These are phyloP conservation scores for Raddia guianensis DNA, from an alignment of 176 grass and related monocot genomes.

Conservation along the genomic window DNA sequence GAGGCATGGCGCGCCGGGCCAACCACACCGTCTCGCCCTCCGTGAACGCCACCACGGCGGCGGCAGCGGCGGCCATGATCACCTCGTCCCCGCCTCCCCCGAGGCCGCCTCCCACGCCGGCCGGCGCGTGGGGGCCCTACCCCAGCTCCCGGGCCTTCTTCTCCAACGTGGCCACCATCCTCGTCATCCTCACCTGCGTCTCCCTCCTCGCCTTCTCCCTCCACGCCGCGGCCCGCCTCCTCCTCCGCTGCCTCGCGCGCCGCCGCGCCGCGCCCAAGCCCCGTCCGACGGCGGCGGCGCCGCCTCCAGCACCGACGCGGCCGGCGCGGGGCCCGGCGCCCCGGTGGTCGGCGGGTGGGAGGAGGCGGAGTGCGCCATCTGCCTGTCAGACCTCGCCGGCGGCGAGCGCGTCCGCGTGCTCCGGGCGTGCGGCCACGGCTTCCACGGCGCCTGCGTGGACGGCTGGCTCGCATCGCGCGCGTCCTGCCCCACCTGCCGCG, in stretches of 20 bases:
- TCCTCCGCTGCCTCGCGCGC: constrained; percentile 49
- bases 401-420: constrained; percentile 67
- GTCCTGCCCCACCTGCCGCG: constrained; percentile 80
- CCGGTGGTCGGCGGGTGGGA: constrained; percentile 33
- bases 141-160: constrained; percentile 69
- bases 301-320: not conserved
- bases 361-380: constrained; percentile 73
- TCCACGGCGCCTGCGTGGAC: constrained; percentile 74
- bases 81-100: constrained; percentile 32
- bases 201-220: constrained; percentile 81
- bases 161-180: constrained; percentile 85
- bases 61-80: constrained; percentile 1
- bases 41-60: constrained; percentile 25
- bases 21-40: constrained; percentile 47
- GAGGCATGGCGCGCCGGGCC: constrained; percentile 32
- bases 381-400: constrained; percentile 64
- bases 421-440: constrained; percentile 69
- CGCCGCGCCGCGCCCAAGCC: constrained; percentile 47
- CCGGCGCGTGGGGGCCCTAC: constrained; percentile 61
- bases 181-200: constrained; percentile 81
- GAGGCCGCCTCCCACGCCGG: not conserved
- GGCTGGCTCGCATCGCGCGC: constrained; percentile 66
- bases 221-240: constrained; percentile 68
- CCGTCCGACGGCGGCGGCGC: not conserved
- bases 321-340: not conserved